Conservation (phyloP, 75 land plant genomes). For the Selaginella moellendorffii region DNA sequence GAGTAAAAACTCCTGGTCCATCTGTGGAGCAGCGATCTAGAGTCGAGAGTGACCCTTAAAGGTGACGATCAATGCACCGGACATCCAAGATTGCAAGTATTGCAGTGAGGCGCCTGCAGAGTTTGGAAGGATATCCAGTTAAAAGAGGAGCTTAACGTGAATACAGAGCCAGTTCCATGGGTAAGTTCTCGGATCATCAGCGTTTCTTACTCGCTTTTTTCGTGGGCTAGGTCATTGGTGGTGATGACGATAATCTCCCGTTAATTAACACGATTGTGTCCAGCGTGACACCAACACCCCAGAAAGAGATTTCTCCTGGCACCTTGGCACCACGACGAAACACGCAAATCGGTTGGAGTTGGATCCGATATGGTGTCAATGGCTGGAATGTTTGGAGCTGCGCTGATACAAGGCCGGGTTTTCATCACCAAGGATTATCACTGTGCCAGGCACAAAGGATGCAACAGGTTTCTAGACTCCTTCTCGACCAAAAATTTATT, state of each 20-base stretch:
- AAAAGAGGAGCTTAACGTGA: too few relatives aligned
- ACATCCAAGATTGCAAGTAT: too few relatives aligned
- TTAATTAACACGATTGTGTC: background rate
- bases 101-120: too few relatives aligned
- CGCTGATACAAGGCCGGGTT: background rate
- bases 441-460: background rate
- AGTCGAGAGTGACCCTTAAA: too few relatives aligned
- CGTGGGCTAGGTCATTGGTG: background rate
- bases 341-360: background rate
- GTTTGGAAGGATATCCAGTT: too few relatives aligned
- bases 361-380: background rate
- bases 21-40: too few relatives aligned
- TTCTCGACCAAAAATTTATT: too few relatives aligned
- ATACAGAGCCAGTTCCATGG: too few relatives aligned
- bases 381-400: background rate
- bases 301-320: background rate
- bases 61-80: too few relatives aligned
- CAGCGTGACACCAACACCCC: constrained; percentile 8
- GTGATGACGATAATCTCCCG: constrained; percentile 3
- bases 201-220: too few relatives aligned
- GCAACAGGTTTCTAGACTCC: background rate
- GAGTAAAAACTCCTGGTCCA: too few relatives aligned
- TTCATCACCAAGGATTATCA: background rate
- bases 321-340: background rate
- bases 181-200: too few relatives aligned